Evolutionary conservation across 2,329 filamentous ascomycete species (phyloP).

Genomic region (Leptosphaerulina australis): DNA sequence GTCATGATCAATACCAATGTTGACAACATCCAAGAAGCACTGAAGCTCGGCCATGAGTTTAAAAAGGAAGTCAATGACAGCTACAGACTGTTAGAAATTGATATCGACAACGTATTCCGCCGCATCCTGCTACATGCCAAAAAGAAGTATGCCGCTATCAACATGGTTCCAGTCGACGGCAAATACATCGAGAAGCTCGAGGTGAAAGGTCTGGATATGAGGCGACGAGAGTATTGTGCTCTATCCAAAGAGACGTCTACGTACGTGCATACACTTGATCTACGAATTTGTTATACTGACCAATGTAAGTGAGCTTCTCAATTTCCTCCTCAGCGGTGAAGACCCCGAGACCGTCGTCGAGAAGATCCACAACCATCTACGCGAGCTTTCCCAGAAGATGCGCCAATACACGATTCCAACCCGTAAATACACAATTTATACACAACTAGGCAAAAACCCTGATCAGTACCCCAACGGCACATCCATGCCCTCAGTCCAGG

Average conservation of each 20-base stretch:
- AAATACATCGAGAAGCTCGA: constrained; percentile 95
- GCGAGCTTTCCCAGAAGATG: constrained; percentile 85
- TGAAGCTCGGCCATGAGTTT: constrained; percentile 93
- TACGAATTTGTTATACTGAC: no score
- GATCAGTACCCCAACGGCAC: constrained; percentile 93
- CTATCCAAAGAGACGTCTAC: constrained; percentile 93
- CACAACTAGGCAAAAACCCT: constrained; percentile 92
- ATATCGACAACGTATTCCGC: constrained; percentile 97
- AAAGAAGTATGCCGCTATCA: constrained; percentile 99
- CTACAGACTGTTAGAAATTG: constrained; percentile 92
- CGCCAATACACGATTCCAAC: constrained; percentile 74
- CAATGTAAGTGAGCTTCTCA: constrained; percentile 70
- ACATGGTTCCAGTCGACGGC: constrained; percentile 85
- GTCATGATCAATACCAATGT: constrained; percentile 99
- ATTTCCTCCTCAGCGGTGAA: constrained; percentile 92
- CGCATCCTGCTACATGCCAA: constrained; percentile 93
- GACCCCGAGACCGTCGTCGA: constrained; percentile 86
- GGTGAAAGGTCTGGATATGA: constrained; percentile 98
- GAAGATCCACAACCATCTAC: constrained; percentile 91
- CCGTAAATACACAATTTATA: constrained; percentile 96
- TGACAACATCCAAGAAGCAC: constrained; percentile 85
- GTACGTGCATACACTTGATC: constrained; percentile 47
- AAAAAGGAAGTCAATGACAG: constrained; percentile 93
- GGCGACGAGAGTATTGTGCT: constrained; percentile 92
- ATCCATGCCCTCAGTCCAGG: constrained; percentile 96